These are phyloP conservation scores for Pseudoneurospora amorphoporcata DNA, from an alignment of 495 filamentous ascomycete species.

Conservation along the genomic window DNA sequence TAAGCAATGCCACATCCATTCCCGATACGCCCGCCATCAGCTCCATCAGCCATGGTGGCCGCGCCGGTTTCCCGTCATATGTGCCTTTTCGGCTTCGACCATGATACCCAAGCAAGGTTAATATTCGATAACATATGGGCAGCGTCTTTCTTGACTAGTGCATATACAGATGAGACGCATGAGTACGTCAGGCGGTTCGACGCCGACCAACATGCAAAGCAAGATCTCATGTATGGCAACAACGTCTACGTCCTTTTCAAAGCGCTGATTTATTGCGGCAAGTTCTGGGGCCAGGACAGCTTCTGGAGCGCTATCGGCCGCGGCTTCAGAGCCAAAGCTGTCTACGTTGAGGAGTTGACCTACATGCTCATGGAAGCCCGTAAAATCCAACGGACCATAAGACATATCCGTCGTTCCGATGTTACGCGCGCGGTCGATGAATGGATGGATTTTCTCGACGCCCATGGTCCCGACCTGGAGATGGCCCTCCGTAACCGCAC, in stretches of 20 bases:
- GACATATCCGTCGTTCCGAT: constrained; percentile 2
- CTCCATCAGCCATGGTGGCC: neutral
- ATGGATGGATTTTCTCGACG: constrained; percentile 17
- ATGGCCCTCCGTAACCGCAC: neutral
- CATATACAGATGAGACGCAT: constrained; percentile 1
- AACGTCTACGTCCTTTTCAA: constrained; percentile 18
- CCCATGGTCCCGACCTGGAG: neutral
- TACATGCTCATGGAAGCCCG: constrained; percentile 3
- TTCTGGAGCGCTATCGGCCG: constrained; percentile 12
- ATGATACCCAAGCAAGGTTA: neutral
- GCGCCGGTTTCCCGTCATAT: neutral
- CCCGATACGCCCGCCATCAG: neutral
- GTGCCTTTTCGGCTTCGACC: constrained; percentile 7
- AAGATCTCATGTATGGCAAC: constrained; percentile 19
- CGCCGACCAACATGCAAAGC: neutral
- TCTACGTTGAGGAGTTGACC: neutral
- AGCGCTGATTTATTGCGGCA: constrained; percentile 3
- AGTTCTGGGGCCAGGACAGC: constrained; percentile 1
- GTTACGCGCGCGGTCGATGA: constrained; percentile 13
- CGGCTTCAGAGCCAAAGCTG: constrained; percentile 6
- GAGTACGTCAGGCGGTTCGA: neutral
- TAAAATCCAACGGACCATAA: neutral
- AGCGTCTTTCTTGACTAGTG: constrained; percentile 1
- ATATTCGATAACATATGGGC: neutral
- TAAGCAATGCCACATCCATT: neutral